These are phyloP conservation scores for Solanum chiquidenum DNA, from an alignment of 257 asterid species.

Conservation along the genomic window DNA sequence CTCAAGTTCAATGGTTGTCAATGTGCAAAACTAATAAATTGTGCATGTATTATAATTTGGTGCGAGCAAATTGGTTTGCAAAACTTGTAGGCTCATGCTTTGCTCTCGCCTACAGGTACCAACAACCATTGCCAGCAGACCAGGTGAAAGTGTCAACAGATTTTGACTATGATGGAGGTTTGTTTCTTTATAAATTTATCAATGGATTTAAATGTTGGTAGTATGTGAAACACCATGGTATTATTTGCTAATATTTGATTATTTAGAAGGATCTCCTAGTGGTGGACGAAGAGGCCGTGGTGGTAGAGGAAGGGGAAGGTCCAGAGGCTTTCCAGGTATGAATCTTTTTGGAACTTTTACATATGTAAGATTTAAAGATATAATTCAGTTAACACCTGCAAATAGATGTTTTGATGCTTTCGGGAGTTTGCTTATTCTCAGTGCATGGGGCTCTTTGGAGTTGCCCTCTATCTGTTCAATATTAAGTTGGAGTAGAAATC, in stretches of 20 bases:
- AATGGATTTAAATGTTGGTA: not conserved
- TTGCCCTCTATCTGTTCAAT: not conserved
- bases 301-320: constrained; percentile 84
- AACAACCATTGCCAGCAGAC: constrained; percentile 86
- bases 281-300: constrained; percentile 82
- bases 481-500: not conserved
- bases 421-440: not conserved
- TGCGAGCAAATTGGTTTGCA: not conserved
- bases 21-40: not conserved
- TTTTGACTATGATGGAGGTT: constrained; percentile 76
- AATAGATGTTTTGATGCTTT: not conserved
- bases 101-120: constrained; percentile 46
- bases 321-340: constrained; percentile 53
- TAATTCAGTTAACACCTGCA: not conserved
- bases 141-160: constrained; percentile 72
- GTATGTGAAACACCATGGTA: not conserved
- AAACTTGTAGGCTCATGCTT: not conserved
- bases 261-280: constrained; percentile 63
- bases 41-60: not conserved
- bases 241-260: not conserved
- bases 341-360: not conserved
- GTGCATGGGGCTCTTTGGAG: not conserved
- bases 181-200: constrained; percentile 1
- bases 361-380: not conserved
- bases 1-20: not conserved